Evolutionary conservation across 2,329 filamentous ascomycete genomes (phyloP).

Genomic region (Exophiala spinifera): DNA sequence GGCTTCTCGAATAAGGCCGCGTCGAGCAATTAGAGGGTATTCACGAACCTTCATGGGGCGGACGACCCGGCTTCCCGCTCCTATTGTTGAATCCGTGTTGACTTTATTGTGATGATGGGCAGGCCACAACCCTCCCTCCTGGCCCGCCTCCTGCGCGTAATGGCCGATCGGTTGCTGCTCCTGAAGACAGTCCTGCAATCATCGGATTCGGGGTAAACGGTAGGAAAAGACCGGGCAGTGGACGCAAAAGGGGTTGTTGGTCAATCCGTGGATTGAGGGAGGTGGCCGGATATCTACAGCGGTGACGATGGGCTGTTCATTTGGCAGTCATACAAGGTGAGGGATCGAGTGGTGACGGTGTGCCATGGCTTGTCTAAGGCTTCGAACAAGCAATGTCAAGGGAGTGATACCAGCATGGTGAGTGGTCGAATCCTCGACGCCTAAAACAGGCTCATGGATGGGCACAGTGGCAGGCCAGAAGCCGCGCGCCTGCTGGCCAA

Average conservation of each 20-base stretch:
- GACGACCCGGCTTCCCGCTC: constrained; percentile 16
- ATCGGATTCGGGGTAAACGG: constrained; percentile 17
- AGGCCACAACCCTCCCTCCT: constrained; percentile 18
- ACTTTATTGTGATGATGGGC: constrained; percentile 4
- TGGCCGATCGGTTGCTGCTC: constrained; percentile 23
- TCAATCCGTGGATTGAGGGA: neutral
- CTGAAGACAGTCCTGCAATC: constrained; percentile 17
- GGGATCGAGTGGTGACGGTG: constrained; percentile 2
- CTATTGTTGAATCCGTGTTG: constrained; percentile 4
- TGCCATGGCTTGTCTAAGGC: constrained; percentile 1
- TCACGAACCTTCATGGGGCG: constrained; percentile 28
- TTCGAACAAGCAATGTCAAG: constrained; percentile 7
- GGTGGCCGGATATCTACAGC: neutral
- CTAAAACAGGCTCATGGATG: constrained; percentile 22
- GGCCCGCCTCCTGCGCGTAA: constrained; percentile 21
- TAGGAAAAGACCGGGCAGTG: neutral
- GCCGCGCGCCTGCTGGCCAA: constrained; percentile 20
- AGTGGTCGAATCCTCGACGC: neutral
- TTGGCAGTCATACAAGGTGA: neutral
- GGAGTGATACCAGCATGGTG: constrained; percentile 1
- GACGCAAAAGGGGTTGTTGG: neutral
- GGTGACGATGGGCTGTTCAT: neutral
- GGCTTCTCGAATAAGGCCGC: neutral
- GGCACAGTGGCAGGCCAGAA: constrained; percentile 12
- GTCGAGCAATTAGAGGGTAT: neutral